These are phyloP conservation scores for Calonectria honghensis DNA, from an alignment of 2,329 filamentous ascomycete species.

Conservation along the genomic window DNA sequence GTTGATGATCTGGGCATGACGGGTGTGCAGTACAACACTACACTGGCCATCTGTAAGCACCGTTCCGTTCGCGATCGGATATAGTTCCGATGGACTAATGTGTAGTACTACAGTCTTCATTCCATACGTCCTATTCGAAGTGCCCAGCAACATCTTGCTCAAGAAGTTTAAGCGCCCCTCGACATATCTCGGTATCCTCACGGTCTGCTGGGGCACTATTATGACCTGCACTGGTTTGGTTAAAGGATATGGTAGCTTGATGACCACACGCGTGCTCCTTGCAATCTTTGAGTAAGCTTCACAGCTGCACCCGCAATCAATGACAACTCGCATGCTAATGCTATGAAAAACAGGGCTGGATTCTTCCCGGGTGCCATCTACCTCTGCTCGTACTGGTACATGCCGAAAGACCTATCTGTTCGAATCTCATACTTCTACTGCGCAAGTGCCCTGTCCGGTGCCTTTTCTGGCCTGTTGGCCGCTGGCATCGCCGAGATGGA, in stretches of 20 bases:
- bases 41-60: constrained; percentile 77
- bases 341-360: constrained; percentile 67
- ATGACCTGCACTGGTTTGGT: constrained; percentile 80
- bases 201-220: constrained; percentile 75
- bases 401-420: constrained; percentile 82
- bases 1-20: constrained; percentile 68
- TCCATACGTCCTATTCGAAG: constrained; percentile 51
- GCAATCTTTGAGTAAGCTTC: constrained; percentile 75
- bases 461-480: constrained; percentile 81
- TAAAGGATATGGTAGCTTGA: constrained; percentile 74
- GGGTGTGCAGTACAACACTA: constrained; percentile 75
- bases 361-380: constrained; percentile 84
- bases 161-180: constrained; percentile 53
- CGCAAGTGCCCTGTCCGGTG: constrained; percentile 83
- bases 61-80: constrained; percentile 60
- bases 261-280: constrained; percentile 78
- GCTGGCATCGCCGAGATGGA: constrained; percentile 80
- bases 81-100: constrained; percentile 52
- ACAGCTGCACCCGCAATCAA: background rate
- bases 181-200: constrained; percentile 48
- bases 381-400: constrained; percentile 87
- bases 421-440: constrained; percentile 87
- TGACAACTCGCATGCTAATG: constrained; percentile 20
- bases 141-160: constrained; percentile 54
- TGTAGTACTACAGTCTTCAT: constrained; percentile 43